Percentiles rank a stretch among this genome's conserved stretches.
phyloP scores from a whole-genome alignment of 768 basidiomycete species.

The Vararia minispora region DNA sequence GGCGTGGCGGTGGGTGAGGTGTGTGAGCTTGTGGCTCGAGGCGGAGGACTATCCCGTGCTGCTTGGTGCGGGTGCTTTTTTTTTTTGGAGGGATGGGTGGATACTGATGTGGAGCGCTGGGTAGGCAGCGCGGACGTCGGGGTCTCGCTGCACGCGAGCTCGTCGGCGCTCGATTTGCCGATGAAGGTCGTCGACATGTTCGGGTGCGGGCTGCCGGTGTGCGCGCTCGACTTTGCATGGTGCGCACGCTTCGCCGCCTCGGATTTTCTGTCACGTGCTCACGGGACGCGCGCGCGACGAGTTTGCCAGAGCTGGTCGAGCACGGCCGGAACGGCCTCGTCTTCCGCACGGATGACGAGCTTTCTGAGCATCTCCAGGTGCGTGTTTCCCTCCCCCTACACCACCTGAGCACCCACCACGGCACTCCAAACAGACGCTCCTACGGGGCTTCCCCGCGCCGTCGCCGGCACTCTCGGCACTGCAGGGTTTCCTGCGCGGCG shows the following conservation, averaged over 20 bases:
- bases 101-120: conserved; percentile 32
- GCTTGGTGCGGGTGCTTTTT: conserved; percentile 39
- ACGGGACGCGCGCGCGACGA: conserved; percentile 21
- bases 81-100: not conserved
- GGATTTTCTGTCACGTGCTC: not conserved
- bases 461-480: conserved; percentile 4
- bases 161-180: conserved; percentile 83
- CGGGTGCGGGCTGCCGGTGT: conserved; percentile 89
- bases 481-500: not conserved
- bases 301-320: conserved; percentile 79
- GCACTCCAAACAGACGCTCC: conserved; percentile 5
- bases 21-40: conserved; percentile 80
- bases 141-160: conserved; percentile 82
- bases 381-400: conserved; percentile 13
- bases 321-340: conserved; percentile 76
- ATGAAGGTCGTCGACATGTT: conserved; percentile 99
- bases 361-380: conserved; percentile 68
- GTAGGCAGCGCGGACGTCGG: conserved; percentile 88
- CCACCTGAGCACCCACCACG: not conserved
- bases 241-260: conserved; percentile 23
- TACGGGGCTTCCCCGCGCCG: conserved; percentile 8
- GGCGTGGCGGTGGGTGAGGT: conserved; percentile 66
- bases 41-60: conserved; percentile 83
- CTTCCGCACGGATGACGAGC: conserved; percentile 54
- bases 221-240: conserved; percentile 83